Evolutionary conservation across 352 stramenopile species (phyloP).

Genomic region (Phytophthora quininea): DNA sequence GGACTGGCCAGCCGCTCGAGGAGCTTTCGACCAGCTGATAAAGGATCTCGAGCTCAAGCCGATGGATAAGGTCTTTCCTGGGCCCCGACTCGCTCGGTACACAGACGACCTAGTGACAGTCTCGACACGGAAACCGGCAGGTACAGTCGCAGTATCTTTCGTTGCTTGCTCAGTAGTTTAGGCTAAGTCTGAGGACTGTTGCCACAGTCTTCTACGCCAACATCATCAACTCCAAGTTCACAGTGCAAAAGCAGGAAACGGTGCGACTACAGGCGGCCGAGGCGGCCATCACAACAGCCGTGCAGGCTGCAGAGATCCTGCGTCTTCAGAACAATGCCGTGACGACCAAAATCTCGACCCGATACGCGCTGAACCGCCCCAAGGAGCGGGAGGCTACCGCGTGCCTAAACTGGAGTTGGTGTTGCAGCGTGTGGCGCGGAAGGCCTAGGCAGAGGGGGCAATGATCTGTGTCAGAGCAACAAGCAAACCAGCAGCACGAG

Average conservation of each 20-base stretch:
- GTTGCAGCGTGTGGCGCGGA: slow-evolving; percentile 47
- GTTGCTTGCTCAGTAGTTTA: background rate
- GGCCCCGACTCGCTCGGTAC: slow-evolving; percentile 66
- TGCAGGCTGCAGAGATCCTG: slow-evolving; percentile 75
- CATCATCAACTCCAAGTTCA: slow-evolving; percentile 84
- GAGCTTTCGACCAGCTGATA: slow-evolving; percentile 46
- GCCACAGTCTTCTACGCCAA: slow-evolving; percentile 76
- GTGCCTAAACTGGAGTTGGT: slow-evolving; percentile 80
- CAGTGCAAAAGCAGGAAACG: slow-evolving; percentile 65
- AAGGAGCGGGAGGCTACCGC: slow-evolving; percentile 56
- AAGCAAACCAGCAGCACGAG: slow-evolving; percentile 10
- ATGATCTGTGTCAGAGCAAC: slow-evolving; percentile 15
- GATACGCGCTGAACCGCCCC: slow-evolving; percentile 63
- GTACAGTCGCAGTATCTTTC: slow-evolving; percentile 27
- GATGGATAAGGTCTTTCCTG: slow-evolving; percentile 46
- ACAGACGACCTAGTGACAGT: slow-evolving; percentile 79
- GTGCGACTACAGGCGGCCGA: slow-evolving; percentile 74
- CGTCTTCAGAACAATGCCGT: slow-evolving; percentile 61
- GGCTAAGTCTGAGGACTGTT: background rate
- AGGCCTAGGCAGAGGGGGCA: slow-evolving; percentile 18
- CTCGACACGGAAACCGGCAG: slow-evolving; percentile 69
- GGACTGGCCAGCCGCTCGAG: slow-evolving; percentile 44
- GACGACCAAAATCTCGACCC: slow-evolving; percentile 72
- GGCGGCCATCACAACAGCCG: slow-evolving; percentile 70
- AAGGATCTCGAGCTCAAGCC: slow-evolving; percentile 54